phyloP scores from a whole-genome alignment of 306 rosid genomes.

The Pachyrhizus erosus region DNA sequence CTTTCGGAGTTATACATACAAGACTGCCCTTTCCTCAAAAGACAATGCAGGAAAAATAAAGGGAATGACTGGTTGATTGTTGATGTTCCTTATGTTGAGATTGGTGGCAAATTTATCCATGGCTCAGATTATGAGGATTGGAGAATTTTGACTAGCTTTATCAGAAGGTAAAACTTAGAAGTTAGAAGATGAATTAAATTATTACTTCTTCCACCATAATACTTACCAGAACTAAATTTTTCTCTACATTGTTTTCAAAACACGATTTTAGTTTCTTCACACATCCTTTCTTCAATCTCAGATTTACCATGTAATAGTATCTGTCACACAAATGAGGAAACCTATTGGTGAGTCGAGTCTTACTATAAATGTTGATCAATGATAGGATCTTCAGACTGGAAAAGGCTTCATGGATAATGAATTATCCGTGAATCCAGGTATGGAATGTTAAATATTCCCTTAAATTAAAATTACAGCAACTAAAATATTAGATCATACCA shows the following conservation, averaged over 20 bases:
- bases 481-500: background rate
- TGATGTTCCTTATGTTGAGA: conserved; percentile 36
- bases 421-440: background rate
- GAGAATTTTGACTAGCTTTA: background rate
- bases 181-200: too few species aligned
- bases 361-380: background rate
- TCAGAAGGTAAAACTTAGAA: conserved; percentile 10
- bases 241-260: background rate
- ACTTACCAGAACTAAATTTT: background rate
- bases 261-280: too few species aligned
- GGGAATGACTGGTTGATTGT: conserved; percentile 36
- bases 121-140: too few species aligned
- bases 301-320: background rate
- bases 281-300: background rate
- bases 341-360: background rate
- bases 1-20: background rate
- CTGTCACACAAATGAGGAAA: background rate
- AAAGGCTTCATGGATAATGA: background rate
- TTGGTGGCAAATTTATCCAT: too few species aligned
- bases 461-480: background rate
- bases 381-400: background rate
- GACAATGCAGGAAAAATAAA: conserved; percentile 7
- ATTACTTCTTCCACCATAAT: background rate
- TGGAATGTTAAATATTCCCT: background rate
- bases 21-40: conserved; percentile 14